Evolutionary conservation across 1,284 basidiomycete genomes (phyloP).

Genomic region (Boletellus deceptivus): DNA sequence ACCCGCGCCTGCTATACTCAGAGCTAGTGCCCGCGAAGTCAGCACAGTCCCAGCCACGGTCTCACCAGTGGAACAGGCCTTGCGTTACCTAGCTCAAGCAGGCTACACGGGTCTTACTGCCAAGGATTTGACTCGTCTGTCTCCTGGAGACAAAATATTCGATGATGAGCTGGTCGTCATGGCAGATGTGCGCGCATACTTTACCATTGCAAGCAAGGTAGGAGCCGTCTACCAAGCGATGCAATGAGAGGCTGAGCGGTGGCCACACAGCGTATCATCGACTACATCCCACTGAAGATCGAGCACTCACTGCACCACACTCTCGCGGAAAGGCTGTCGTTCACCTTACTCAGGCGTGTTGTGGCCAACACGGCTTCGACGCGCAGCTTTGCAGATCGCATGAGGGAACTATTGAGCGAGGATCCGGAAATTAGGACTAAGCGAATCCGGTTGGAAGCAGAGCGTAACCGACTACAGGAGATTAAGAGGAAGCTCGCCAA

Average conservation of each 20-base stretch:
- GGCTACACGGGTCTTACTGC: conserved; percentile 21
- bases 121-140: conserved; percentile 21
- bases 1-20: too few relatives aligned
- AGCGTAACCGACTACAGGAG: conserved; percentile 29
- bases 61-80: conserved; percentile 12
- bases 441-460: conserved; percentile 33
- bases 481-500: conserved; percentile 36
- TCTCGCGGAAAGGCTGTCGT: conserved; percentile 38
- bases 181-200: conserved; percentile 53
- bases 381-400: conserved; percentile 22
- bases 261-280: conserved; percentile 48
- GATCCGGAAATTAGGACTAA: conserved; percentile 36
- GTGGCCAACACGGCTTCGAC: conserved; percentile 16
- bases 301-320: conserved; percentile 48
- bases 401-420: conserved; percentile 43
- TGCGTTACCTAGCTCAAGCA: conserved; percentile 17
- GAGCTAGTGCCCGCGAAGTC: too few relatives aligned
- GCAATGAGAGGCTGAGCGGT: neutral
- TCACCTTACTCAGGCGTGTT: conserved; percentile 39
- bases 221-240: neutral
- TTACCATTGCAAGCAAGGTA: conserved; percentile 48
- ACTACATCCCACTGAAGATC: conserved; percentile 49
- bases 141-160: conserved; percentile 19
- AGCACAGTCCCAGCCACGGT: neutral
- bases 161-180: conserved; percentile 46